These are phyloP conservation scores for Aureobasidium zeae DNA, from an alignment of 2,329 filamentous ascomycete genomes.

Conservation along the genomic window DNA sequence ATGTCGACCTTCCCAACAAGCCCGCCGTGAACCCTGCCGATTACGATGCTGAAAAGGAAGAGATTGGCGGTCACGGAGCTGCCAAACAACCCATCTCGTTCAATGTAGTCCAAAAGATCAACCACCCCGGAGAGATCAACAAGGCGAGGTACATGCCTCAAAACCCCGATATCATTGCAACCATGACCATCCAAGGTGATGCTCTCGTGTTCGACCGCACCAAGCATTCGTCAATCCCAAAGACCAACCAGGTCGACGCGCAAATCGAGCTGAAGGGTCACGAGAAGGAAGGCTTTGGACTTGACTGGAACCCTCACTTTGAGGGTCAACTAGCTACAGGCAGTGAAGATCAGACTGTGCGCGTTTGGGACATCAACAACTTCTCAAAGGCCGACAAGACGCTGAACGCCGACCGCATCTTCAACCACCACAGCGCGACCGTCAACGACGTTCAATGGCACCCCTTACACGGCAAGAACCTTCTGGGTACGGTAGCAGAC, in stretches of 20 bases:
- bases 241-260: slow-evolving; percentile 55
- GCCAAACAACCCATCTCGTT: slow-evolving; percentile 72
- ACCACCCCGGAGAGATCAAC: slow-evolving; percentile 94
- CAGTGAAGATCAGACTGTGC: slow-evolving; percentile 84
- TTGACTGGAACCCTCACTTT: slow-evolving; percentile 83
- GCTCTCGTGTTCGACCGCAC: slow-evolving; percentile 93
- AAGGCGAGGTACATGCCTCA: slow-evolving; percentile 97
- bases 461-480: slow-evolving; percentile 63
- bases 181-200: slow-evolving; percentile 76
- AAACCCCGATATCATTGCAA: slow-evolving; percentile 93
- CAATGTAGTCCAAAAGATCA: slow-evolving; percentile 88
- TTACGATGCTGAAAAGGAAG: slow-evolving; percentile 84
- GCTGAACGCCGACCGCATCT: slow-evolving; percentile 63
- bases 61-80: slow-evolving; percentile 87
- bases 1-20: slow-evolving; percentile 82
- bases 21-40: slow-evolving; percentile 64
- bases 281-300: slow-evolving; percentile 77
- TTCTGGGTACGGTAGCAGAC: slow-evolving; percentile 90
- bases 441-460: slow-evolving; percentile 98
- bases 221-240: slow-evolving; percentile 74
- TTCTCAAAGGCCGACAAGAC: slow-evolving; percentile 60
- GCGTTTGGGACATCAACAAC: slow-evolving; percentile 79
- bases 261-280: slow-evolving; percentile 83
- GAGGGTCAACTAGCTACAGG: slow-evolving; percentile 79
- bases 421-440: slow-evolving; percentile 78